phyloP scores from a whole-genome alignment of 169 alveolate genomes.

The Neospora caninum region DNA sequence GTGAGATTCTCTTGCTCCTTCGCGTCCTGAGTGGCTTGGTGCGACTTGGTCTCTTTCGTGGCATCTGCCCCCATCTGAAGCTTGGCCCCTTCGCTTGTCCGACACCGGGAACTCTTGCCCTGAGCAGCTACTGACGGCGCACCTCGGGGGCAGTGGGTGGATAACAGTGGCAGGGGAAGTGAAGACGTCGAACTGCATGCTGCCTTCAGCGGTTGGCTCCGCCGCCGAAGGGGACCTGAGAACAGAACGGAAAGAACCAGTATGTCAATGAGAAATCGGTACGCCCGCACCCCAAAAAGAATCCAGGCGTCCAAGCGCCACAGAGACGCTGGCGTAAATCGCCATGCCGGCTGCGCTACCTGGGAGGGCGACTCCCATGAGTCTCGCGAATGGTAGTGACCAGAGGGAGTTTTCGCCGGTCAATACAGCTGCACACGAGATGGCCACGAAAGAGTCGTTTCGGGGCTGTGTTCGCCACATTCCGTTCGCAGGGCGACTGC shows the following conservation, averaged over 20 bases:
- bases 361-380: too few species aligned
- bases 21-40: background rate
- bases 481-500: background rate
- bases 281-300: too few species aligned
- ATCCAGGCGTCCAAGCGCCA: too few species aligned
- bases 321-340: too few species aligned
- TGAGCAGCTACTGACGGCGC: background rate
- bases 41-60: background rate
- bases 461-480: too few species aligned
- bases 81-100: background rate
- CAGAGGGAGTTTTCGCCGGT: too few species aligned
- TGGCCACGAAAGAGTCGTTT: too few species aligned
- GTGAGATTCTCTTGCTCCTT: background rate
- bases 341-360: too few species aligned
- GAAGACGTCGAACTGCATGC: background rate
- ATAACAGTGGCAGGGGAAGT: background rate
- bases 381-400: too few species aligned
- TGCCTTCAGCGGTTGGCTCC: background rate
- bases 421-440: too few species aligned
- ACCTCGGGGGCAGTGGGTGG: background rate
- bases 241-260: background rate
- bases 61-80: background rate
- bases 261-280: too few species aligned
- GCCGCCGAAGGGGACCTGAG: background rate
- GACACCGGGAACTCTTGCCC: background rate